Percentiles rank a stretch among this genome's conserved stretches.
Conservation (phyloP, 1,284 basidiomycete species). For the Cutaneotrichosporon sp. region DNA sequence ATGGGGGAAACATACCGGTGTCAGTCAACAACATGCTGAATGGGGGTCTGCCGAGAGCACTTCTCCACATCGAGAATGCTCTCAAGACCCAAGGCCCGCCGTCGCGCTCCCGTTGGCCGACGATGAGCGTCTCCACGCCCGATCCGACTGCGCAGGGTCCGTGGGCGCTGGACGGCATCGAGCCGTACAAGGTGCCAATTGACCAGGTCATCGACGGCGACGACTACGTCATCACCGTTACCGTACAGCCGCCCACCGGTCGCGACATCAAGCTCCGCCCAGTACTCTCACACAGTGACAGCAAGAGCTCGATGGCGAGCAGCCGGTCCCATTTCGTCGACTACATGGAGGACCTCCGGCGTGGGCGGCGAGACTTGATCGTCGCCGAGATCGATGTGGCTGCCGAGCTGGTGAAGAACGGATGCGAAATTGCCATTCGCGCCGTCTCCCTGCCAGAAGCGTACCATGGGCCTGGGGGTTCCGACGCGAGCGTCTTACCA, state of each 20-base stretch:
- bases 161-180: conserved; percentile 43
- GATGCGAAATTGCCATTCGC: conserved; percentile 40
- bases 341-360: conserved; percentile 43
- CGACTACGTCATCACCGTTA: conserved; percentile 39
- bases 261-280: conserved; percentile 27
- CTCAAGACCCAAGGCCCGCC: conserved; percentile 62
- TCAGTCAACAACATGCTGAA: conserved; percentile 88
- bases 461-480: conserved; percentile 21
- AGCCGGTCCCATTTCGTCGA: conserved; percentile 43
- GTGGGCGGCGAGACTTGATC: conserved; percentile 40
- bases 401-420: conserved; percentile 32
- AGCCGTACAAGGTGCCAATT: conserved; percentile 35
- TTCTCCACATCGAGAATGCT: conserved; percentile 69
- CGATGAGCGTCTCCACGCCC: conserved; percentile 46
- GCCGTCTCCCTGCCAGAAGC: conserved; percentile 44
- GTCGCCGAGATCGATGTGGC: conserved; percentile 45
- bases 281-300: conserved; percentile 36
- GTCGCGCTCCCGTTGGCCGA: conserved; percentile 67
- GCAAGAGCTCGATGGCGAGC: conserved; percentile 33
- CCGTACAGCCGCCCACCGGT: conserved; percentile 34
- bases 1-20: conserved; percentile 79
- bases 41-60: conserved; percentile 64
- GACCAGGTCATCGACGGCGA: conserved; percentile 38
- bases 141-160: conserved; percentile 32
- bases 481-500: conserved; percentile 25